Conservation (phyloP, 441 rosid genomes). For the Pelargonium citronellum region DNA sequence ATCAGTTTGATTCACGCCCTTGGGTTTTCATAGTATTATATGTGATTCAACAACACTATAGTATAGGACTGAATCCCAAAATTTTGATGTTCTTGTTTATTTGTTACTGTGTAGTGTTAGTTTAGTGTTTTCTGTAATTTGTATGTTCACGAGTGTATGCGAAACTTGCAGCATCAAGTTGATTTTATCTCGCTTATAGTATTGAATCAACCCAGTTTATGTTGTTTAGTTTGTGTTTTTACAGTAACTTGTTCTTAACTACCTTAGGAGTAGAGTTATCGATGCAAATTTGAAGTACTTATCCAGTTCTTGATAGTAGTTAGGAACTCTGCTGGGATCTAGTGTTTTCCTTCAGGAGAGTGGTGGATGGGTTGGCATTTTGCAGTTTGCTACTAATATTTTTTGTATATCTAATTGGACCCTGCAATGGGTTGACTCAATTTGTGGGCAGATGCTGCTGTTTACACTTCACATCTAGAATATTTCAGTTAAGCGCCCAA, state of each 20-base stretch:
- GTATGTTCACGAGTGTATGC: too few species aligned
- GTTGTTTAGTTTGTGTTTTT: too few species aligned
- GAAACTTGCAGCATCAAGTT: too few species aligned
- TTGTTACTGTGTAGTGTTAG: too few species aligned
- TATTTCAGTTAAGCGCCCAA: not conserved
- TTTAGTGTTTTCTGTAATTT: too few species aligned
- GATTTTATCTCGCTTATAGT: not conserved
- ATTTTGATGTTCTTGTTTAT: too few species aligned
- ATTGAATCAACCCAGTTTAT: not conserved
- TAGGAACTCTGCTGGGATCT: not conserved
- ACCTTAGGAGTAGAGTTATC: not conserved
- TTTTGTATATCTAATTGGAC: not conserved
- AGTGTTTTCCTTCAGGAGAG: not conserved
- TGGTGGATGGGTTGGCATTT: not conserved
- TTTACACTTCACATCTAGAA: not conserved
- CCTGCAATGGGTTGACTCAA: not conserved
- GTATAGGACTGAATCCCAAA: too few species aligned
- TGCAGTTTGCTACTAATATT: not conserved
- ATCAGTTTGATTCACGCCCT: too few species aligned
- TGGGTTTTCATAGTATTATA: too few species aligned
- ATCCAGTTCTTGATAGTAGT: not conserved
- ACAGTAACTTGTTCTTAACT: not conserved
- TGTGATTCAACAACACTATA: too few species aligned
- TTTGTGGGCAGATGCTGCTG: not conserved
- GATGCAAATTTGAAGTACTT: not conserved